A percentile compares a stretch with the other conserved stretches of the same genome.
phyloP scores from a whole-genome alignment of 2,329 filamentous ascomycete species.

The Fusarium sp. region DNA sequence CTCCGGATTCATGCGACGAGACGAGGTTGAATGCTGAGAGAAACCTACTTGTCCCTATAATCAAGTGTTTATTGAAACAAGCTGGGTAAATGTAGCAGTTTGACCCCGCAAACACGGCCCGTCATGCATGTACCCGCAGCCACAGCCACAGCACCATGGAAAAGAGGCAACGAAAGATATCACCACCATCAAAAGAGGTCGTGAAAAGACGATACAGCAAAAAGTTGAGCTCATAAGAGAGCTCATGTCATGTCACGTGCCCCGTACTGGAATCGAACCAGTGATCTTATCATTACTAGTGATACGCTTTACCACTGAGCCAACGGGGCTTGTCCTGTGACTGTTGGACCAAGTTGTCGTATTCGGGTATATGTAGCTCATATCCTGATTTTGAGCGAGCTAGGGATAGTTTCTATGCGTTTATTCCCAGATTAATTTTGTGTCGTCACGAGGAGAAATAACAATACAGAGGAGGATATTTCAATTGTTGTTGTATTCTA shows the following conservation, averaged over 20 bases:
- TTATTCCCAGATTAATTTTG: too few species aligned
- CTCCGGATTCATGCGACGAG: background rate
- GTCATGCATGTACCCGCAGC: constrained; percentile 14
- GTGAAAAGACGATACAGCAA: background rate
- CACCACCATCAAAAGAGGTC: background rate
- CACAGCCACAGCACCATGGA: constrained; percentile 1
- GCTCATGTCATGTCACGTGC: constrained; percentile 18
- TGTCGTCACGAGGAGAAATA: too few species aligned
- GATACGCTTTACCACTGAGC: constrained; percentile 51
- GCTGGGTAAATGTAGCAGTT: background rate
- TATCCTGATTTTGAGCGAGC: too few species aligned
- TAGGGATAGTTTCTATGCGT: too few species aligned
- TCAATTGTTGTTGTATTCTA: too few species aligned
- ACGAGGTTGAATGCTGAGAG: background rate
- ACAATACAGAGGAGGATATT: too few species aligned
- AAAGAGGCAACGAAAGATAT: background rate
- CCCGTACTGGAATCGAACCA: constrained; percentile 50
- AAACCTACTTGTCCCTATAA: background rate
- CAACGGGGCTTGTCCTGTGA: constrained; percentile 42
- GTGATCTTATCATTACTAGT: constrained; percentile 49
- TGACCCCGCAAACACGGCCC: background rate
- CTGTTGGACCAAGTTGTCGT: background rate
- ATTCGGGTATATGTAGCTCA: background rate
- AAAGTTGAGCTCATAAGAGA: background rate
- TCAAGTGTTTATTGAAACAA: background rate